Base-by-base conservation (phyloP, 371 early-diverging fungal genomes). In the Basidiobolus meristosporus region DNA sequence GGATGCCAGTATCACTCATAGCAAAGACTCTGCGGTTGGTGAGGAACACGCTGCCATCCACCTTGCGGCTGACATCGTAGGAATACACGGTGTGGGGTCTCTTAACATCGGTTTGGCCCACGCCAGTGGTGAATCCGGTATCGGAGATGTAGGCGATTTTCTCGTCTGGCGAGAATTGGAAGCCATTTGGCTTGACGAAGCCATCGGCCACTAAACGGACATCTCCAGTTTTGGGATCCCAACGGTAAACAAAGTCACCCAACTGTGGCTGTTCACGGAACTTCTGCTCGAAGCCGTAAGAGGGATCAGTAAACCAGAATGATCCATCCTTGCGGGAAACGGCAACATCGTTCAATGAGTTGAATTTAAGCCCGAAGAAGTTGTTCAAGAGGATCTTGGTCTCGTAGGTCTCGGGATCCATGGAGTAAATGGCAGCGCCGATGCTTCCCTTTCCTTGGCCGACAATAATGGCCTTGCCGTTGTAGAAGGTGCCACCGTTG, bases 281-380 rank as follows among this genome's bases (percentile, higher is more conserved):
- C 14, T 36, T 36, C 30, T 40, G 41, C 16, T 40, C 41, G 29
- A 21, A 40, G 10, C 41, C 41, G 29, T 40, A 40, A 15, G 15
- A 15, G 20, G 41, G 41, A 36, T 40, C 41, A 5, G 41, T 40
- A 40, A 40, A 40, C 33, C 31, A 40, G 23, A 26, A 40, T 4
- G 14, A 36, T 1, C 35, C 41, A 7, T 40, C 41, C 4, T 18
- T 31, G n/a, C n/a, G n/a, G n/a, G 41, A 40, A 5, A 40, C 41
- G 0, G 30, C 37, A 31, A 40, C 16, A 40, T 40, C 41, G 9
- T 40, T 40, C 2, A 30, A 30, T n/a, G 28, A 28, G 16, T 40
- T 40, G 37, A 40, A 40, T 40, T 31, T 31, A 1, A 40, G 18
- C 20, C 35, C 35, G 33, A 33, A 31, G 29, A 33, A 33, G 9